Conservation (phyloP, 78 protist species). For the Guillardia theta region DNA sequence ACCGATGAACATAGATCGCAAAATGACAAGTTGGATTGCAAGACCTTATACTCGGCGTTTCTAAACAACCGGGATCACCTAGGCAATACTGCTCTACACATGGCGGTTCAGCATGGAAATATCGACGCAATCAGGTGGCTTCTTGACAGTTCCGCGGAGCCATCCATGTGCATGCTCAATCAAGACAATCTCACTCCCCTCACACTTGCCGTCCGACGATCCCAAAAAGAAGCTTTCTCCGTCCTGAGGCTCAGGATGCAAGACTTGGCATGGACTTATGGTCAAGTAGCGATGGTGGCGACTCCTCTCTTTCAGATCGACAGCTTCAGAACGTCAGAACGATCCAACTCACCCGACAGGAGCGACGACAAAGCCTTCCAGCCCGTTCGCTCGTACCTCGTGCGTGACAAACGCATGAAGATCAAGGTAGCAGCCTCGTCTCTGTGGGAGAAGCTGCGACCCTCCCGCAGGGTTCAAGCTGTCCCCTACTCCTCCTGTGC, state of each 20-base stretch:
- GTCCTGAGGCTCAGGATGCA: background rate
- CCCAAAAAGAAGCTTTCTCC: background rate
- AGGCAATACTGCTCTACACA: background rate
- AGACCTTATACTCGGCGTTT: background rate
- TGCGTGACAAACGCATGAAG: no score
- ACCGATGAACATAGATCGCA: background rate
- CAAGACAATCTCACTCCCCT: background rate
- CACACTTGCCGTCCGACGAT: background rate
- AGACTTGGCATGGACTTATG: background rate
- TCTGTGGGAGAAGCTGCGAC: no score
- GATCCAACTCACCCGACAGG: no score
- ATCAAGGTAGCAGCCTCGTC: no score
- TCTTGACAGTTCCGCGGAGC: background rate
- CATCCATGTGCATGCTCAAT: background rate
- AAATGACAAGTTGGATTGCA: background rate
- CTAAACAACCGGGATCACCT: background rate
- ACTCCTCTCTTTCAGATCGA: background rate
- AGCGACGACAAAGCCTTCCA: no score
- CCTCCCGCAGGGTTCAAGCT: no score
- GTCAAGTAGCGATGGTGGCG: background rate
- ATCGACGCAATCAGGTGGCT: background rate
- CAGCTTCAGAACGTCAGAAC: background rate
- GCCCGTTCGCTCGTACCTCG: no score
- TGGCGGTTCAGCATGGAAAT: background rate
- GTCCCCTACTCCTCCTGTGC: no score